Evolutionary conservation across 73 alveolate genomes (phyloP).

Genomic region (Paramecium caudatum): DNA sequence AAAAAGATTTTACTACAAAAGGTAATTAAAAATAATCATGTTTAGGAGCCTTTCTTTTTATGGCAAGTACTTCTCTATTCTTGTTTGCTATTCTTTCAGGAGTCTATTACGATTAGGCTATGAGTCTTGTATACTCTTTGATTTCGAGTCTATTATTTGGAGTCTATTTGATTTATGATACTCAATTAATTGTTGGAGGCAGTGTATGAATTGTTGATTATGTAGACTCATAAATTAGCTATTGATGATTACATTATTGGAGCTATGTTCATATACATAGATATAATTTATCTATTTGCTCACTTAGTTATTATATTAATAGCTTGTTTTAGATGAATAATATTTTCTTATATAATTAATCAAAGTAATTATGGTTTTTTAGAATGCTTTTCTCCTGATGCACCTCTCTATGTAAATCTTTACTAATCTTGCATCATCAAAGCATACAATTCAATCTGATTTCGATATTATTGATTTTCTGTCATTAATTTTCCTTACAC

Average conservation of each 20-base stretch:
- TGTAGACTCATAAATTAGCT: slow-evolving; percentile 68
- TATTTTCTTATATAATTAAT: background rate
- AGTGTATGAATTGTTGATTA: slow-evolving; percentile 5
- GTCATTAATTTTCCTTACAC: background rate
- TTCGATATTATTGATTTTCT: slow-evolving; percentile 36
- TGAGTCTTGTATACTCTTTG: slow-evolving; percentile 66
- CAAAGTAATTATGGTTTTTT: too few species aligned
- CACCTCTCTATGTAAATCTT: background rate
- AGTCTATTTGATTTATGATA: slow-evolving; percentile 11
- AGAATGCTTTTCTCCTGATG: background rate
- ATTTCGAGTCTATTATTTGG: slow-evolving; percentile 41
- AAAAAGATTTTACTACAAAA: slow-evolving; percentile 87
- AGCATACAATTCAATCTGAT: background rate
- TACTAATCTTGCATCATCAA: background rate
- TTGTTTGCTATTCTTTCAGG: slow-evolving; percentile 8
- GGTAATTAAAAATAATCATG: slow-evolving; percentile 71
- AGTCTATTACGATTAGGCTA: slow-evolving; percentile 21
- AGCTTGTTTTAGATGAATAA: slow-evolving; percentile 36
- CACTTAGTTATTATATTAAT: background rate
- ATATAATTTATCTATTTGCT: slow-evolving; percentile 76
- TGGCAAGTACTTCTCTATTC: slow-evolving; percentile 53
- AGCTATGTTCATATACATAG: slow-evolving; percentile 79
- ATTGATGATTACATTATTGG: slow-evolving; percentile 82
- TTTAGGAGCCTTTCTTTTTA: background rate
- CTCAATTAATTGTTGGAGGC: slow-evolving; percentile 53